Evolutionary conservation across 1,284 basidiomycete genomes (phyloP).

Genomic region (Chiua sp.): DNA sequence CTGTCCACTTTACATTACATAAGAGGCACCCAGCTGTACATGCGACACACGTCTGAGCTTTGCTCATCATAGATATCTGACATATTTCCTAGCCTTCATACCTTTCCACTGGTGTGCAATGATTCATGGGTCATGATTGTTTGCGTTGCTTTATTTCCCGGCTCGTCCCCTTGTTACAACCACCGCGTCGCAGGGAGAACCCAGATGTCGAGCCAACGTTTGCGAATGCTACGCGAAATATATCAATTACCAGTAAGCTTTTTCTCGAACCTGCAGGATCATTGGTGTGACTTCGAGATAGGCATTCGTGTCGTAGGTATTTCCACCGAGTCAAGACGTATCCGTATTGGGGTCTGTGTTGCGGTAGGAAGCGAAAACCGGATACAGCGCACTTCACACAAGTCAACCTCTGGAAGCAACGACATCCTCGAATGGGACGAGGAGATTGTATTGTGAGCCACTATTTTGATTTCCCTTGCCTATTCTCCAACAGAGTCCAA

Average conservation of each 20-base stretch:
- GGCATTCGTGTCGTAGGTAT: background rate
- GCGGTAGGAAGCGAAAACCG: background rate
- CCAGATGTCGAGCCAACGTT: background rate
- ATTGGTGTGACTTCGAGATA: background rate
- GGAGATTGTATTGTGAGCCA: background rate
- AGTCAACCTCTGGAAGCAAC: background rate
- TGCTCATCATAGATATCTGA: too few species aligned
- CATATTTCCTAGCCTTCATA: too few species aligned
- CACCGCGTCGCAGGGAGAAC: background rate
- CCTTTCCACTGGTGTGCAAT: too few species aligned
- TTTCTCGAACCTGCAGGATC: background rate
- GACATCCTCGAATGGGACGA: background rate
- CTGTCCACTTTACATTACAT: too few species aligned
- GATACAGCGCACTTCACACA: background rate
- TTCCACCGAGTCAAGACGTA: background rate
- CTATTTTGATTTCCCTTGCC: background rate
- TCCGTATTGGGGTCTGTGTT: background rate
- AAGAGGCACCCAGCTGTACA: too few species aligned
- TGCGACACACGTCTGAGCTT: too few species aligned
- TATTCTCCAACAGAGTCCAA: background rate
- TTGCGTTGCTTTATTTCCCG: background rate
- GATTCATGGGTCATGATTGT: background rate
- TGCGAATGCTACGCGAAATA: background rate
- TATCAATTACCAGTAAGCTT: constrained; percentile 1
- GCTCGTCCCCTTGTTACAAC: background rate